phyloP scores from a whole-genome alignment of 208 protist species.

The Acanthamoeba royreba region DNA sequence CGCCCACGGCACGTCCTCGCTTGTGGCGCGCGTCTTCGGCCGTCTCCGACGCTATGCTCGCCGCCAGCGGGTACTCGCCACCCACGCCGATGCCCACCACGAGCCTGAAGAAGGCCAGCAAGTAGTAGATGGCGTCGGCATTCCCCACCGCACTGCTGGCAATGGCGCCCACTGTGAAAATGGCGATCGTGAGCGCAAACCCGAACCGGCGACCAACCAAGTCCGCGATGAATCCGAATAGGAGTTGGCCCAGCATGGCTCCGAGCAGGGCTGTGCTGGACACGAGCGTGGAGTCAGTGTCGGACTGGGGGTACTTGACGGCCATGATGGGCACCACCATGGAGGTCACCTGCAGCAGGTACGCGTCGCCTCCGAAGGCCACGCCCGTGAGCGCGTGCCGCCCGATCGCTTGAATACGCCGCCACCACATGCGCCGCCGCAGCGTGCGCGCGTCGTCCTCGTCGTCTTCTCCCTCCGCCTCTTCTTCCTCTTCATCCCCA shows the following conservation, averaged over 20 bases:
- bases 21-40: neutral
- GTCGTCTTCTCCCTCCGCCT: no score
- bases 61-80: slow-evolving; percentile 62
- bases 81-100: slow-evolving; percentile 59
- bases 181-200: neutral
- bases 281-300: neutral
- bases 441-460: neutral
- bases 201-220: neutral
- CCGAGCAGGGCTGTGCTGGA: slow-evolving; percentile 15
- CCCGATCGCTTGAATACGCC: neutral
- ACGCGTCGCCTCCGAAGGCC: neutral
- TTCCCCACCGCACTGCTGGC: neutral
- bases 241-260: slow-evolving; percentile 43
- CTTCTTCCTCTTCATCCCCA: no score
- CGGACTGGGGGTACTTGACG: neutral
- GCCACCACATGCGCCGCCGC: neutral
- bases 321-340: neutral
- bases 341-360: slow-evolving; percentile 1
- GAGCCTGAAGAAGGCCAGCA: slow-evolving; percentile 14
- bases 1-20: slow-evolving; percentile 26
- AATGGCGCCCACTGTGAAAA: slow-evolving; percentile 29
- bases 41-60: slow-evolving; percentile 50
- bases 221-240: slow-evolving; percentile 53
- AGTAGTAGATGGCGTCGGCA: neutral
- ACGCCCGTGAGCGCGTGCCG: neutral